Evolutionary conservation across 371 early-diverging fungal genomes (phyloP), one percentile per base, ranked within the genome.

Genomic region (Actinomortierella wolfii): DNA sequence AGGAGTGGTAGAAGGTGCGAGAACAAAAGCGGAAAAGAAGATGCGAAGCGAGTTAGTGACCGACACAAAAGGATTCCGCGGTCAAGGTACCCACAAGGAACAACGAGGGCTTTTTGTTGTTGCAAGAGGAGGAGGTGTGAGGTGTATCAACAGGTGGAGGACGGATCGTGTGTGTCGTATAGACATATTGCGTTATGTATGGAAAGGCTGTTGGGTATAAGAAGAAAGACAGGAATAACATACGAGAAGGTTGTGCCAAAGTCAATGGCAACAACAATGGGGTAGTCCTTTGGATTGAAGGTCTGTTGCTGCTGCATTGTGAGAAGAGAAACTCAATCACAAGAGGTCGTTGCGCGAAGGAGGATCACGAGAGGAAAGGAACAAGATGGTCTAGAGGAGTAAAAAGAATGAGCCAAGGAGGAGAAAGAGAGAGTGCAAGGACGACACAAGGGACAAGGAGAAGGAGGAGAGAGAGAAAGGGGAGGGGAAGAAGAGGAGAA

Each of bases 171-270:
- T n/a, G n/a, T n/a, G n/a, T n/a, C n/a, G n/a, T n/a, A n/a, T n/a
- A n/a, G n/a, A n/a, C n/a, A n/a, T n/a, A n/a, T n/a, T 34, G 34
- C 34, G 34, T 11, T 34, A 6, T 34, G 34, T 4, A 11, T 34
- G 34, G 34, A 34, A 44, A 55, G 40, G 48, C 29, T 47, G 13
- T 47, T 15, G 39, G 34, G 2, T 7, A 20, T 46, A 56, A 4
- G 47, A 39, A 21, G 23, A 1, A 7, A 34, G 43, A 9, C 25
- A 18, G 15, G 9, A 4, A 14, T 8, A 21, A 53, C 64, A n/a
- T 60, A 70, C 68, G 83, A 82, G 57, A 78, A 83, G 13, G 85
- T 83, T 21, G 83, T 83, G 42, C 83, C 85, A 76, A 85, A 85
- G 79, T 85, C 85, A 77, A 76, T 61, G 61, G 70, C 64, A 64